phyloP scores from a whole-genome alignment of 2,329 filamentous ascomycete genomes.

The Stenocarpella maydis region DNA sequence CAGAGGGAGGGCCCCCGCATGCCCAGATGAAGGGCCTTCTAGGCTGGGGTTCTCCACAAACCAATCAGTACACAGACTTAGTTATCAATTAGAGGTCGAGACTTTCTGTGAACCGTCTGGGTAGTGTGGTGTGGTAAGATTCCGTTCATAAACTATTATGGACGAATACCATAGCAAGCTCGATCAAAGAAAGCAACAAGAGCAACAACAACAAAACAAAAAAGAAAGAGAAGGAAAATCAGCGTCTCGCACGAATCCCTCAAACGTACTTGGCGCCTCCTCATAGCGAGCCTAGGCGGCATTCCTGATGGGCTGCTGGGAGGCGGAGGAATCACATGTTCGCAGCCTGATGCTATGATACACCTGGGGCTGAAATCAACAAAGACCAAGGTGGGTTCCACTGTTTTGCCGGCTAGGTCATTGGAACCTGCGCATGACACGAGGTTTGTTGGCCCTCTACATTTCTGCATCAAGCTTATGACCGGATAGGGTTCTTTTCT shows the following conservation, averaged over 20 bases:
- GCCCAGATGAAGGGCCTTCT: no score
- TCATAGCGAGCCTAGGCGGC: neutral
- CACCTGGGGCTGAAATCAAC: neutral
- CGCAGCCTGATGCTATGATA: neutral
- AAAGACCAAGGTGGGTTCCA: neutral
- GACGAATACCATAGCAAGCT: no score
- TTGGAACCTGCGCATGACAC: neutral
- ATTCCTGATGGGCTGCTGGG: slow-evolving; percentile 55
- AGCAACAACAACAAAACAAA: no score
- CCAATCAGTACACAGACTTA: no score
- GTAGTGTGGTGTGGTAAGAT: no score
- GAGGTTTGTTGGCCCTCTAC: no score
- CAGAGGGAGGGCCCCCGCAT: no score
- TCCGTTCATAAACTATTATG: no score
- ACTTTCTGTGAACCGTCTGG: no score
- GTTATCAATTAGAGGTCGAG: no score
- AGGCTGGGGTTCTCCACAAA: no score
- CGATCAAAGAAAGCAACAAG: neutral
- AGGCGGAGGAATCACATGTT: slow-evolving; percentile 55
- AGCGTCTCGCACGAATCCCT: neutral
- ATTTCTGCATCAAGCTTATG: neutral
- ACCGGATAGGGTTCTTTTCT: neutral
- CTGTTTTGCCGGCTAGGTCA: neutral
- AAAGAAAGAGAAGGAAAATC: no score
- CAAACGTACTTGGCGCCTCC: neutral